A percentile compares a stretch with the other conserved stretches of the same genome.
These are phyloP conservation scores for Mycosphaerelloides madeirae DNA, from an alignment of 2,329 filamentous ascomycete species.

Conservation along the genomic window DNA sequence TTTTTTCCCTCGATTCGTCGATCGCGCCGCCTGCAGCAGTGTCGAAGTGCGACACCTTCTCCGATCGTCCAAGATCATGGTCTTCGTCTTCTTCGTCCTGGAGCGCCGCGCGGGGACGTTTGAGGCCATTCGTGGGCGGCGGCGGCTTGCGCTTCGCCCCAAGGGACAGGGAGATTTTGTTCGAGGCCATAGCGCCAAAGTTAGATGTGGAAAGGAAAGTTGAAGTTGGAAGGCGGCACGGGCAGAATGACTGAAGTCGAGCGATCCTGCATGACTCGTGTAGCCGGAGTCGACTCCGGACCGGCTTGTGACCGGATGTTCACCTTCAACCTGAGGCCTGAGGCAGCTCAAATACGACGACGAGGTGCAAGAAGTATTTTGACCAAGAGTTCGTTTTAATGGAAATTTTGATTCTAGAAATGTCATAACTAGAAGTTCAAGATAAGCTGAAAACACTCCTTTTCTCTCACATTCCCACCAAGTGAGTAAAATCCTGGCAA, in stretches of 20 bases:
- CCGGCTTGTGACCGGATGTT: no score
- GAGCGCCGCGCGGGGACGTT: slow-evolving; percentile 39
- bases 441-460: slow-evolving; percentile 20
- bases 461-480: no score
- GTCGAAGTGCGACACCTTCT: slow-evolving; percentile 54
- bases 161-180: slow-evolving; percentile 31
- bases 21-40: slow-evolving; percentile 47
- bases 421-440: no score
- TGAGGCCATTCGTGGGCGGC: slow-evolving; percentile 34
- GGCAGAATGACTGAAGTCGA: no score
- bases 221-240: background rate
- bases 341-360: no score
- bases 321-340: no score
- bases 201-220: background rate
- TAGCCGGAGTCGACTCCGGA: slow-evolving; percentile 1
- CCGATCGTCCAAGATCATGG: slow-evolving; percentile 41
- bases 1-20: slow-evolving; percentile 32
- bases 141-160: slow-evolving; percentile 23
- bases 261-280: no score
- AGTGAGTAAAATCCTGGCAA: slow-evolving; percentile 21
- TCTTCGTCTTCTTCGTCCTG: slow-evolving; percentile 49
- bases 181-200: slow-evolving; percentile 10
- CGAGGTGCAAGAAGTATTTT: no score
- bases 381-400: no score
- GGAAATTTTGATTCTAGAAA: no score